phyloP scores from a whole-genome alignment of 1,284 basidiomycete species.

The Trichosporon sp. region DNA sequence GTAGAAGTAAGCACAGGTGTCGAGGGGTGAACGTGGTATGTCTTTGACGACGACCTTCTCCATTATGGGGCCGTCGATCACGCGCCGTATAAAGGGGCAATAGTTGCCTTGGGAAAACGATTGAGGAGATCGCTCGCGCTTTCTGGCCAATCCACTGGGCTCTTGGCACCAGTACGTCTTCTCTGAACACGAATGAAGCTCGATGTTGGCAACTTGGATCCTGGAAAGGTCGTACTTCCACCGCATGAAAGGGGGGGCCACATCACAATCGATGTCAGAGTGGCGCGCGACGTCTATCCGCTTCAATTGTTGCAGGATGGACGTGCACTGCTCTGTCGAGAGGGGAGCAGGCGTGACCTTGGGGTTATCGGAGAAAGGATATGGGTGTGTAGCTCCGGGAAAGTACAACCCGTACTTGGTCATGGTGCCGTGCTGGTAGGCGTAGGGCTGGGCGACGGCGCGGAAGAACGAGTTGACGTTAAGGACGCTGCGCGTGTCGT shows the following conservation, averaged over 20 bases:
- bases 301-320: not conserved
- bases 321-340: not conserved
- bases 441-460: not conserved
- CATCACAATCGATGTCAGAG: not conserved
- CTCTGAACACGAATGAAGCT: not conserved
- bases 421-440: not conserved
- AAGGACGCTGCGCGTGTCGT: not conserved
- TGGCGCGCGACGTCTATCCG: not conserved
- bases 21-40: too few species aligned
- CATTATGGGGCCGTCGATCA: too few species aligned
- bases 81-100: too few species aligned
- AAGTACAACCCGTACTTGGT: not conserved
- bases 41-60: too few species aligned
- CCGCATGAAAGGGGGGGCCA: too few species aligned
- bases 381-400: not conserved
- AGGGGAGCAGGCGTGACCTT: not conserved
- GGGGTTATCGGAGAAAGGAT: not conserved
- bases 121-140: too few species aligned
- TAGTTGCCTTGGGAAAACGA: too few species aligned
- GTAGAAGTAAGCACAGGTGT: too few species aligned
- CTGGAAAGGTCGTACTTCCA: too few species aligned
- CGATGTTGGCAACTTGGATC: not conserved
- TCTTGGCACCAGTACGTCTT: too few species aligned
- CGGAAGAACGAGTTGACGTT: not conserved
- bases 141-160: too few species aligned